Evolutionary conservation across 2,329 filamentous ascomycete species (phyloP).

Genomic region (Penicillium griseofulvum): DNA sequence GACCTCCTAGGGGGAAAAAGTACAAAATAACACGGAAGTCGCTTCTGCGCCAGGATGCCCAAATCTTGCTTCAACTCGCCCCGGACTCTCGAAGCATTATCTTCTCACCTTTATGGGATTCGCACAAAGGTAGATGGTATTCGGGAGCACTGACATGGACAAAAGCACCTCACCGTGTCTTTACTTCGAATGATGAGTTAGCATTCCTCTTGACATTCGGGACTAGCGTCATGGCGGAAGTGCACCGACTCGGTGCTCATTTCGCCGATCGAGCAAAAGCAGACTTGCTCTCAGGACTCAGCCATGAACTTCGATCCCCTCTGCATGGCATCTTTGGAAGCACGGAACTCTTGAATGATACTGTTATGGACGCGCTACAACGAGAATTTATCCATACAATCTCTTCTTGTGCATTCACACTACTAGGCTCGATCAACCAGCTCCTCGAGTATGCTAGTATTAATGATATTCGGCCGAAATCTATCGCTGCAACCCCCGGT

Average conservation of each 20-base stretch:
- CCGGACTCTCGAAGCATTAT: slow-evolving; percentile 22
- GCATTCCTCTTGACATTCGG: slow-evolving; percentile 25
- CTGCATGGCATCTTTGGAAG: slow-evolving; percentile 33
- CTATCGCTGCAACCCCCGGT: not conserved
- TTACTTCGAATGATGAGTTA: slow-evolving; percentile 22
- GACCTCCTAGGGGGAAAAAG: slow-evolving; percentile 1
- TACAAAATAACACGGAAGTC: slow-evolving; percentile 12
- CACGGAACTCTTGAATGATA: slow-evolving; percentile 26
- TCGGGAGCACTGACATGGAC: slow-evolving; percentile 24
- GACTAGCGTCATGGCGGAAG: slow-evolving; percentile 28
- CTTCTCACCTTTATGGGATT: slow-evolving; percentile 32
- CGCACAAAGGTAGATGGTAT: slow-evolving; percentile 26
- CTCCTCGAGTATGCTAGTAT: slow-evolving; percentile 29
- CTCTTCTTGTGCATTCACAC: slow-evolving; percentile 38
- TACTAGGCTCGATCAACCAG: slow-evolving; percentile 40
- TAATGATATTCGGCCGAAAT: slow-evolving; percentile 13
- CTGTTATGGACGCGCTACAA: slow-evolving; percentile 21
- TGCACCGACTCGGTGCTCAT: slow-evolving; percentile 21
- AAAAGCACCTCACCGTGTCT: slow-evolving; percentile 14
- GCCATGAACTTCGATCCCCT: slow-evolving; percentile 33
- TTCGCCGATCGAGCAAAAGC: slow-evolving; percentile 29
- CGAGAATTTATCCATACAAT: slow-evolving; percentile 29
- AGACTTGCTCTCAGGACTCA: slow-evolving; percentile 30
- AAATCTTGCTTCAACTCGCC: slow-evolving; percentile 9
- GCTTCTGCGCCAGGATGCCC: slow-evolving; percentile 11